Evolutionary conservation across 441 rosid species (phyloP), one percentile per base, ranked within the genome.

Genomic region (Pelargonium australe): DNA sequence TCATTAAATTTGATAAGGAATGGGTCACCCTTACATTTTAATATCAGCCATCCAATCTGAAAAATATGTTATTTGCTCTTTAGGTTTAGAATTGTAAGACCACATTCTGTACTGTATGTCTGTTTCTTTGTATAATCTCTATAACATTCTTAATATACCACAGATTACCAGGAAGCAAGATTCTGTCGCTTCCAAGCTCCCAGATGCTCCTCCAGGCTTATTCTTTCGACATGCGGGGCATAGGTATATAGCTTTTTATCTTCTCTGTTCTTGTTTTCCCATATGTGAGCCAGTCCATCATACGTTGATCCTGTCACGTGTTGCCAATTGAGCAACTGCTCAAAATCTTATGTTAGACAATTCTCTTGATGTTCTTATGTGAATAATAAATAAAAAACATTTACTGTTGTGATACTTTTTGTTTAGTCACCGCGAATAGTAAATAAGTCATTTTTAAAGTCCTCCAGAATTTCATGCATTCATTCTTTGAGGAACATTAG

Each of bases 201-300:
- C 85, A 71, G 75, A 58, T 76, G 58, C 83, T 75, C 97, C 99
- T 23, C 82, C 92, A n/a, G 99, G 99, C 63, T 85, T 95, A 69
- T 95, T 95, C 81, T 95, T 95, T 85, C 98, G 85, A 84, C 99
- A 95, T 80, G 95, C 97, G 67, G 99, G 99, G 71, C 99, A 95
- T 84, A 90, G 99, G 98, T 90, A 64, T 8, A 47, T 8, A 31
- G 37, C 37, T 31, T 4, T 31, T 43, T 11, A 43, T 7, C 12
- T 43, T 43, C 12, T 7, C 47, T 43, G 9, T 1, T 11, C 47
- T 43, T 7, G 47, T 43, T 7, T 43, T 43, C 1, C 12, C 12
- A 7, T 43, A 4, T 31, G 3, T 31, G 37, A 31, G 37, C 37
- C 37, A 31, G 37, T 31, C 4, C 37, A 31, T 31, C 37, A 31